Evolutionary conservation across 2,329 filamentous ascomycete genomes (phyloP).

Genomic region (Pyrenophora tritici-repentis): DNA sequence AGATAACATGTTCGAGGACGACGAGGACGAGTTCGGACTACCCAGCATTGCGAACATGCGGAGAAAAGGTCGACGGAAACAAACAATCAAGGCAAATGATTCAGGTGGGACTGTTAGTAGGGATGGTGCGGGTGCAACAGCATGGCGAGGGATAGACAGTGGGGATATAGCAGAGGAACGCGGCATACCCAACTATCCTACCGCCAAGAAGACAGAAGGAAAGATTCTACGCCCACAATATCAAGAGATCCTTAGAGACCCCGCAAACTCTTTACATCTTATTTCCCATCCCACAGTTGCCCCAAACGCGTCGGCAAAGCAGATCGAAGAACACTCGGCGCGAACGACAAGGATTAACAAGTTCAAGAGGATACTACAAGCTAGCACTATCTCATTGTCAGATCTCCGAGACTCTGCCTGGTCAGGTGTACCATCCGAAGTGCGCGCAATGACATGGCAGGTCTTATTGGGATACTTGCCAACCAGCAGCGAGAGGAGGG

Average conservation of each 20-base stretch:
- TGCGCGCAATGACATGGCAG: conserved; percentile 99
- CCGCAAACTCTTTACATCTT: conserved; percentile 91
- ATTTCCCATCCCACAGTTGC: conserved; percentile 84
- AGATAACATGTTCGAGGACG: conserved; percentile 82
- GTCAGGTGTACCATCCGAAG: conserved; percentile 93
- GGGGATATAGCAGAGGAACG: conserved; percentile 93
- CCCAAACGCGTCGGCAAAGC: conserved; percentile 75
- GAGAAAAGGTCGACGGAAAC: conserved; percentile 63
- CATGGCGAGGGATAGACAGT: conserved; percentile 73
- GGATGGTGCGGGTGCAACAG: conserved; percentile 29
- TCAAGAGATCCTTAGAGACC: conserved; percentile 85
- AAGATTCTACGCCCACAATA: conserved; percentile 97
- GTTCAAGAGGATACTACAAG: conserved; percentile 93
- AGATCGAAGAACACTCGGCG: conserved; percentile 82
- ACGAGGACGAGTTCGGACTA: conserved; percentile 93
- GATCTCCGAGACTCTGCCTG: conserved; percentile 87
- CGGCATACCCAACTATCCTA: conserved; percentile 80
- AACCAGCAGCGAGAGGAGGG: conserved; percentile 91
- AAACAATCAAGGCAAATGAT: conserved; percentile 52
- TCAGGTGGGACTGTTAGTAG: conserved; percentile 40
- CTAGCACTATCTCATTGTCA: conserved; percentile 82
- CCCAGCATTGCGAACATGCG: conserved; percentile 93
- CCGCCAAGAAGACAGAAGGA: conserved; percentile 85
- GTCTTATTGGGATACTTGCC: conserved; percentile 92
- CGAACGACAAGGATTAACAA: conserved; percentile 96